phyloP scores from a whole-genome alignment of 352 stramenopile species.

The Globisporangium recalcitrans region DNA sequence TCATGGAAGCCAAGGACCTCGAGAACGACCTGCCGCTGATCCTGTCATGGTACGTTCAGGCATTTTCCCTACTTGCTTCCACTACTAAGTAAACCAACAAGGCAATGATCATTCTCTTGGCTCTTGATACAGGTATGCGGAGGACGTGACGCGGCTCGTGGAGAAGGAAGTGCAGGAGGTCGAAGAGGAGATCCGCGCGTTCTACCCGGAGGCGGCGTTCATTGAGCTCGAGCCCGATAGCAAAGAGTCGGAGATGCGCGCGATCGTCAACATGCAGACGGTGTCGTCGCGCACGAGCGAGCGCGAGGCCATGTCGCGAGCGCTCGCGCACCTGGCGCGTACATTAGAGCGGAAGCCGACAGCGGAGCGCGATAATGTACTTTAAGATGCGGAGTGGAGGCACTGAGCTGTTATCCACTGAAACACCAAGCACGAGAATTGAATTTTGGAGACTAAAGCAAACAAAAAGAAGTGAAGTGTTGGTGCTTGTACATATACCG shows the following conservation, averaged over 20 bases:
- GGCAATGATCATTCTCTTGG: neutral
- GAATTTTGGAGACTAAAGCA: neutral
- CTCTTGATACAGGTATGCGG: conserved; percentile 69
- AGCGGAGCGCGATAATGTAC: conserved; percentile 17
- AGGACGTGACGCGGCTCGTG: conserved; percentile 95
- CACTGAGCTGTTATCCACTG: neutral
- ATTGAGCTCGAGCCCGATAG: conserved; percentile 97
- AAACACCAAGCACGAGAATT: neutral
- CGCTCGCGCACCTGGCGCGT: conserved; percentile 65
- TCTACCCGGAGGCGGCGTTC: conserved; percentile 94
- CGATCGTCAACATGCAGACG: conserved; percentile 76
- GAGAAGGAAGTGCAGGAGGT: conserved; percentile 95
- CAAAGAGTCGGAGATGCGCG: conserved; percentile 85
- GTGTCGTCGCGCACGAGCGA: conserved; percentile 78
- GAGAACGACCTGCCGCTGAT: conserved; percentile 93
- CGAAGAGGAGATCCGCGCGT: conserved; percentile 90
- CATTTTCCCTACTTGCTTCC: neutral
- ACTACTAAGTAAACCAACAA: neutral
- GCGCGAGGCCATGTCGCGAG: conserved; percentile 78
- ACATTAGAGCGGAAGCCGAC: conserved; percentile 44
- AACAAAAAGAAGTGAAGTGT: neutral
- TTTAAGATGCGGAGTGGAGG: conserved; percentile 8
- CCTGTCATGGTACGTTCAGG: conserved; percentile 81
- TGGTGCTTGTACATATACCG: neutral
- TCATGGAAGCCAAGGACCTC: conserved; percentile 86